Evolutionary conservation across 2,329 filamentous ascomycete genomes (phyloP).

Genomic region (Xylariaceae sp.): DNA sequence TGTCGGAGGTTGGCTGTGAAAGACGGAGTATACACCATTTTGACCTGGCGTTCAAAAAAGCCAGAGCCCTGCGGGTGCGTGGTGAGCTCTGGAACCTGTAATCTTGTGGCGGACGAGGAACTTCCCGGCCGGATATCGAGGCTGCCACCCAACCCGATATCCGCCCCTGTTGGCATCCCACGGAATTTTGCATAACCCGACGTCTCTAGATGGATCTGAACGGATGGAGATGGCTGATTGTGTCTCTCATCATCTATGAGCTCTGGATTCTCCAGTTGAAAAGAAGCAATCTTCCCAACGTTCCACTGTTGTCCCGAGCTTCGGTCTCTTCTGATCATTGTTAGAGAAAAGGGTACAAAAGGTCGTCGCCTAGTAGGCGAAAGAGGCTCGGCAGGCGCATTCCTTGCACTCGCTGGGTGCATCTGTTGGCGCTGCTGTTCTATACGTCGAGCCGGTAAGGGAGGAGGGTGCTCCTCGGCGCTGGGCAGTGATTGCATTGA

Average conservation of each 20-base stretch:
- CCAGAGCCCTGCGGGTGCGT: slow-evolving; percentile 18
- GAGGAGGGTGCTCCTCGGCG: slow-evolving; percentile 11
- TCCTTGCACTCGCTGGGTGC: slow-evolving; percentile 1
- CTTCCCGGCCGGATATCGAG: slow-evolving; percentile 27
- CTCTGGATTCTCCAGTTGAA: slow-evolving; percentile 41
- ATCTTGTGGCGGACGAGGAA: slow-evolving; percentile 14
- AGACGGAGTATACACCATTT: slow-evolving; percentile 53
- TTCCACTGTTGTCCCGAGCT: slow-evolving; percentile 70
- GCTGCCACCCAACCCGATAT: slow-evolving; percentile 18
- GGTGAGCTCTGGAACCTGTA: slow-evolving; percentile 11
- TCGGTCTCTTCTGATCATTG: slow-evolving; percentile 71
- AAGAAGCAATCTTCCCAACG: slow-evolving; percentile 60
- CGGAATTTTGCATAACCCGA: slow-evolving; percentile 57
- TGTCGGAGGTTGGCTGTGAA: slow-evolving; percentile 45
- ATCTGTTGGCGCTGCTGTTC: slow-evolving; percentile 5
- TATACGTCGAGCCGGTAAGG: slow-evolving; percentile 16
- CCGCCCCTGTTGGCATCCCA: slow-evolving; percentile 38
- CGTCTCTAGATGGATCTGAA: slow-evolving; percentile 51
- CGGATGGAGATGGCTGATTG: slow-evolving; percentile 35
- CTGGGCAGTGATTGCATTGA: slow-evolving; percentile 4
- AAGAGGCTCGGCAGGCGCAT: slow-evolving; percentile 24
- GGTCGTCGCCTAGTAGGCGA: slow-evolving; percentile 36
- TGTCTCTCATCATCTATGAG: slow-evolving; percentile 28
- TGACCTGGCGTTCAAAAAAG: slow-evolving; percentile 51
- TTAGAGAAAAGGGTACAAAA: slow-evolving; percentile 49